Evolutionary conservation across 139 green algal genomes (phyloP).

Genomic region (Prasinococcaceae sp.): DNA sequence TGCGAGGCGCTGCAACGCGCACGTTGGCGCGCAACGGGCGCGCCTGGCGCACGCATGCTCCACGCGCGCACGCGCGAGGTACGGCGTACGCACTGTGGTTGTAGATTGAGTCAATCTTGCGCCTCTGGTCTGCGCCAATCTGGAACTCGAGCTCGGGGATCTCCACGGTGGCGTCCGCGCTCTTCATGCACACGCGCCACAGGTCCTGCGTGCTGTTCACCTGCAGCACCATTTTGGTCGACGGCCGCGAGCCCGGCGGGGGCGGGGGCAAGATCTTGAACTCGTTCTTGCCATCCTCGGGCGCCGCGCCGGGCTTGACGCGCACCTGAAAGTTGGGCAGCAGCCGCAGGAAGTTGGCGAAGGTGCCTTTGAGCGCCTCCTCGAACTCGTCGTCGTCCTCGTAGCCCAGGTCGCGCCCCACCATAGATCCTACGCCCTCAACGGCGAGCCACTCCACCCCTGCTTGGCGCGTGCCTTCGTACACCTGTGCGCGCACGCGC

Average conservation of each 20-base stretch:
- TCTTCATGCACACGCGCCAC: constrained; percentile 7
- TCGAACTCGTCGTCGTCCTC: constrained; percentile 55
- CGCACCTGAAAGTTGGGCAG: constrained; percentile 37
- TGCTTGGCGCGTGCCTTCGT: too few relatives aligned
- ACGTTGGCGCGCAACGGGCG: not conserved
- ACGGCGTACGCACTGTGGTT: too few relatives aligned
- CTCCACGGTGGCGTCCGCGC: constrained; percentile 22
- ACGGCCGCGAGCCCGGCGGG: not conserved
- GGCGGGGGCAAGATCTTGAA: not conserved
- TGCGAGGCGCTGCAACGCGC: too few relatives aligned
- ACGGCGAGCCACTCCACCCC: too few relatives aligned
- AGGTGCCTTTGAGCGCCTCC: constrained; percentile 42
- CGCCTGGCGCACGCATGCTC: too few relatives aligned
- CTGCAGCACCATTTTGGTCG: not conserved
- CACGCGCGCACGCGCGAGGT: too few relatives aligned
- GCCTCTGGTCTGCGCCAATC: constrained; percentile 36
- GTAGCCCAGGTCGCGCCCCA: constrained; percentile 25
- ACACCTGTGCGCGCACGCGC: too few relatives aligned
- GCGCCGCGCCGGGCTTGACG: not conserved
- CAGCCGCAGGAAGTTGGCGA: constrained; percentile 34
- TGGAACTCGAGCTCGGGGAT: constrained; percentile 57
- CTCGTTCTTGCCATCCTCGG: not conserved
- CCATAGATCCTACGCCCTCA: not conserved
- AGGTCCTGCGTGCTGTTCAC: constrained; percentile 7
- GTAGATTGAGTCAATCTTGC: constrained; percentile 47